Percentiles rank a stretch among this genome's conserved stretches.
Evolutionary conservation across 768 basidiomycete species (phyloP).

Genomic region (Psilocybe cubensis): DNA sequence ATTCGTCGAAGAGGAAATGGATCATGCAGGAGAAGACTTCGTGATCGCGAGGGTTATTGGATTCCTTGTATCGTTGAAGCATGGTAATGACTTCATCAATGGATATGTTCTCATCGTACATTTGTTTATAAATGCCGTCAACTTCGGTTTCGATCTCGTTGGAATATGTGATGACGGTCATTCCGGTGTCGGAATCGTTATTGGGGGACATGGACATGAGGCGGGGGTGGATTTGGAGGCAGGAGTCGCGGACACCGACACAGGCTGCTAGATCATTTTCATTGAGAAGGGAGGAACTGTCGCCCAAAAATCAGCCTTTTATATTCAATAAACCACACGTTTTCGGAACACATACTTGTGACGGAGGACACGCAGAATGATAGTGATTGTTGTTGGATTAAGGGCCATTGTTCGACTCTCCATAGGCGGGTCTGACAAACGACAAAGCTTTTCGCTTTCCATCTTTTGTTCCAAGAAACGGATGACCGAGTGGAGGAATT

Average conservation of each 20-base stretch:
- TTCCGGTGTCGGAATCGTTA: slow-evolving; percentile 88
- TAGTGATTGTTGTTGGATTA: slow-evolving; percentile 87
- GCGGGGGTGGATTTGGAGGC: slow-evolving; percentile 93
- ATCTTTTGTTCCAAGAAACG: slow-evolving; percentile 93
- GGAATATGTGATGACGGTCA: slow-evolving; percentile 85
- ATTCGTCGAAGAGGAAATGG: slow-evolving; percentile 99
- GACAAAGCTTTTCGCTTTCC: slow-evolving; percentile 79
- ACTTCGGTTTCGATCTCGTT: slow-evolving; percentile 92
- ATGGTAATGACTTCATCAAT: slow-evolving; percentile 93
- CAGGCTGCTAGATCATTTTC: slow-evolving; percentile 84
- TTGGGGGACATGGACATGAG: slow-evolving; percentile 92
- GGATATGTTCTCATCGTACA: slow-evolving; percentile 95
- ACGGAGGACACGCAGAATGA: slow-evolving; percentile 88
- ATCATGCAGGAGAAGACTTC: slow-evolving; percentile 99
- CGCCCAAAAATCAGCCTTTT: slow-evolving; percentile 5
- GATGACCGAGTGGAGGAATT: slow-evolving; percentile 87
- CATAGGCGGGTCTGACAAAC: slow-evolving; percentile 76
- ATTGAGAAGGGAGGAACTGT: slow-evolving; percentile 72
- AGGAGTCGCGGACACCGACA: slow-evolving; percentile 89
- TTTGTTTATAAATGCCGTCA: slow-evolving; percentile 94
- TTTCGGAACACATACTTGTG: slow-evolving; percentile 61
- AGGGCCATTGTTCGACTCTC: slow-evolving; percentile 86
- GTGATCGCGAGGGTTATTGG: slow-evolving; percentile 82
- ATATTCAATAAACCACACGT: background rate
- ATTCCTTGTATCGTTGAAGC: slow-evolving; percentile 85